phyloP scores from a whole-genome alignment of 768 basidiomycete species.

The Lactifluus echinatus region DNA sequence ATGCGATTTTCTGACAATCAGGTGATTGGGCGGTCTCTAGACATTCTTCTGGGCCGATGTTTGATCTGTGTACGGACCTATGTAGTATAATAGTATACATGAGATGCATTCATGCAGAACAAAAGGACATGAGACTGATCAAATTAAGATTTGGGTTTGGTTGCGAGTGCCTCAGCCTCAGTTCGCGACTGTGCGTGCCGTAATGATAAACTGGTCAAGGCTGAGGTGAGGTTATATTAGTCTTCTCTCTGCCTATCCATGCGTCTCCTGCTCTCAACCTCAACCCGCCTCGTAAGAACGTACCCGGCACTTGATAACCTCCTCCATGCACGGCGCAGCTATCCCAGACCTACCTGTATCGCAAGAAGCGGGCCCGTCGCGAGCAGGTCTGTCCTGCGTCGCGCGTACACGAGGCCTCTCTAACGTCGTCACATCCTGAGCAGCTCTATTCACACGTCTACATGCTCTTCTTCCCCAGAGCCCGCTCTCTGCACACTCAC shows the following conservation, averaged over 20 bases:
- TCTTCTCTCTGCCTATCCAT: too few relatives aligned
- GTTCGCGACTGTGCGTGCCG: background rate
- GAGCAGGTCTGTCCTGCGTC: slow-evolving; percentile 12
- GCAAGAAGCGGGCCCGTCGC: slow-evolving; percentile 11
- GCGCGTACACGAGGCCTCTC: background rate
- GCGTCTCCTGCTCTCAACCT: background rate
- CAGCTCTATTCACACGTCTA: slow-evolving; percentile 38
- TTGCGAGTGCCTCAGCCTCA: background rate
- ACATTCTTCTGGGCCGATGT: background rate
- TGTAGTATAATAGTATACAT: too few relatives aligned
- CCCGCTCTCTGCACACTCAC: slow-evolving; percentile 20
- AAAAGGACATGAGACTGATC: too few relatives aligned
- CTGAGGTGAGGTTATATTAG: background rate
- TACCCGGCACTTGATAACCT: background rate
- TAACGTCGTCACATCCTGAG: slow-evolving; percentile 1
- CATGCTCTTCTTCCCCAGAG: slow-evolving; percentile 42
- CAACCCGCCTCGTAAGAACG: background rate
- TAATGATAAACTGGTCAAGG: too few relatives aligned
- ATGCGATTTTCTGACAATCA: slow-evolving; percentile 36
- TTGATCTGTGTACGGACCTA: background rate
- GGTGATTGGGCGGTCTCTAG: background rate
- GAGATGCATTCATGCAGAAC: too few relatives aligned
- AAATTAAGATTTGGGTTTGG: too few relatives aligned
- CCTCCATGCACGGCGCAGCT: background rate
- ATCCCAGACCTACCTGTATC: background rate